Conservation (phyloP, 139 green algal genomes). For the Desmodesmus armatus region DNA sequence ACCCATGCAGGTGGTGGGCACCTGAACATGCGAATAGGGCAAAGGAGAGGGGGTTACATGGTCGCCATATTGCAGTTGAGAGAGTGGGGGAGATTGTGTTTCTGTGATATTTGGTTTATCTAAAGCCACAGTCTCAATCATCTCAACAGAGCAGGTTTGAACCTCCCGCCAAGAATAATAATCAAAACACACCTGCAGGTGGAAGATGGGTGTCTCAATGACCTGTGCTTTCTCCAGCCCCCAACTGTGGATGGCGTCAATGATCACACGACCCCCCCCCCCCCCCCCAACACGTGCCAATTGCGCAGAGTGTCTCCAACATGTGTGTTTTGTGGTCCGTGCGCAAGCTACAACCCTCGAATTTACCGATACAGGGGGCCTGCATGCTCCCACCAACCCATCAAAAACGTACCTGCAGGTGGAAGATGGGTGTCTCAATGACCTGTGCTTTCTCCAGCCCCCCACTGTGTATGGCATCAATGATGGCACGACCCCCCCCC, state of each 20-base stretch:
- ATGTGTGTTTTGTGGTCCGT: too few relatives aligned
- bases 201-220: constrained; percentile 83
- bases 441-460: constrained; percentile 74
- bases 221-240: constrained; percentile 74
- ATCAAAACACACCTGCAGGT: constrained; percentile 71
- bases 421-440: constrained; percentile 83
- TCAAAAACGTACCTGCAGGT: constrained; percentile 69
- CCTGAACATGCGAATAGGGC: neutral
- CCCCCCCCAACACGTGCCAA: too few relatives aligned
- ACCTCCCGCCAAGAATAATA: neutral
- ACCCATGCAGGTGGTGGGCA: constrained; percentile 30
- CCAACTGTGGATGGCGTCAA: constrained; percentile 95
- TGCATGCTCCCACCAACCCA: neutral
- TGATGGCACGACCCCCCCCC: constrained; percentile 76
- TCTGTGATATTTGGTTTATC: too few relatives aligned
- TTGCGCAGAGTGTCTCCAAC: too few relatives aligned
- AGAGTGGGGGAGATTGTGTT: too few relatives aligned
- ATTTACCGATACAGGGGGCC: too few relatives aligned
- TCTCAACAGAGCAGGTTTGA: neutral
- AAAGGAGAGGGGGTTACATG: neutral
- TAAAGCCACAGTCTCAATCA: neutral
- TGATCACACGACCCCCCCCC: too few relatives aligned
- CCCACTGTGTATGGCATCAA: constrained; percentile 95
- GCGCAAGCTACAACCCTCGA: too few relatives aligned
- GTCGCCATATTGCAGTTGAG: too few relatives aligned